Evolutionary conservation across 129 eudicot genomes (phyloP), one percentile per base, ranked within the genome.

Genomic region (Centella asiatica): DNA sequence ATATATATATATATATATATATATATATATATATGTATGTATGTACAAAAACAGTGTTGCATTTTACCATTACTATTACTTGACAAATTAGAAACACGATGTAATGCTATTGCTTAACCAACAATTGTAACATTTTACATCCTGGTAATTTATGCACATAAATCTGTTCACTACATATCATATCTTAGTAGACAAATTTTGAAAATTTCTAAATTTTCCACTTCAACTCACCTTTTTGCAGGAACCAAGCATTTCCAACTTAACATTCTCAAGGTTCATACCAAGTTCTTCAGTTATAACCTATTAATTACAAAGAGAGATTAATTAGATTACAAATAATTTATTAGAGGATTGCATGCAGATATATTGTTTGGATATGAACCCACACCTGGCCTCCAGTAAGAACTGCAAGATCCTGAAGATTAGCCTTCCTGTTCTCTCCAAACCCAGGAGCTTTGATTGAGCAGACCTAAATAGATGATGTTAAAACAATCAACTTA

Each of bases 391-490:
- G 78, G 70, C 89, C 96, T 52, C 96, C 94, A 1, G 96, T 88
- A 48, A 88, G 75, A 56, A 72, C 78, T 51, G 96, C 89, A 33
- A 88, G 94, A 81, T 88, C 96, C 75, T 84, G 86, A 69, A 88
- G 65, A 59, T 36, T 75, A 42, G 96, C 72, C 69, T 88, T 88
- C 62, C 94, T 81, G 73, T 77, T 84, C 60, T 88, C 96, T 62
- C 96, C 96, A 73, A 88, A 88, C 15, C 96, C 96, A 62, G 96
- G 96, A 34, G 96, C 96, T 80, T 88, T 88, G 17, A 88, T 69
- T 28, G 96, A 94, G 60, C 96, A 88, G 47, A 88, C 83, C 95
- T 87, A 72, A 36, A 63, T 14, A 19, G 33, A 64, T 4, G 29
- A 17, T 18, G 12, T 45, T 22, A n/a, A n/a, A n/a, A n/a, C n/a